A percentile compares a stretch with the other conserved stretches of the same genome.
phyloP scores from a whole-genome alignment of 1,284 basidiomycete genomes.

The Malassezia dermatis region DNA sequence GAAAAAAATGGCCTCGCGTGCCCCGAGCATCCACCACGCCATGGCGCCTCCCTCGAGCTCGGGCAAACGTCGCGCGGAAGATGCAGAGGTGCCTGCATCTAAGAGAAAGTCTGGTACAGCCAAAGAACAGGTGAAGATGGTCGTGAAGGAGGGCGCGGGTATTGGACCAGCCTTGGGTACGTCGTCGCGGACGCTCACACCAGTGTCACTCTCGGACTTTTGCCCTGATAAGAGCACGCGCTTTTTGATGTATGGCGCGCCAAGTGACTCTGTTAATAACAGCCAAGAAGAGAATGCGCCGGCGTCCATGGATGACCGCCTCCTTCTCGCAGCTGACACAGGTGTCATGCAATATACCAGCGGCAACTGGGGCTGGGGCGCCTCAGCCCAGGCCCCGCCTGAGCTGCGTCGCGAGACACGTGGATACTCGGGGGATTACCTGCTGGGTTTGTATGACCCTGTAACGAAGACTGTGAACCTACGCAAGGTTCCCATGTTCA shows the following conservation, averaged over 20 bases:
- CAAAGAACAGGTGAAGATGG: background rate
- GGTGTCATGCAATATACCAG: constrained; percentile 32
- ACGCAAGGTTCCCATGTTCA: constrained; percentile 35
- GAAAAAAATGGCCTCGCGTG: background rate
- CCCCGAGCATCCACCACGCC: background rate
- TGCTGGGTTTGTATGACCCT: constrained; percentile 42
- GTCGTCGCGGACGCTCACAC: background rate
- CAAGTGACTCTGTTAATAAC: background rate
- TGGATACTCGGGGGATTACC: constrained; percentile 42
- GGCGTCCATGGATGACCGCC: constrained; percentile 20
- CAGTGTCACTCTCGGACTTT: constrained; percentile 13
- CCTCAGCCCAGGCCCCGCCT: constrained; percentile 16
- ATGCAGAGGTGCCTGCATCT: background rate
- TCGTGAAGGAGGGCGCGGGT: background rate
- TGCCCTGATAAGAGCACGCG: background rate
- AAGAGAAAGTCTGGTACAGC: constrained; percentile 1
- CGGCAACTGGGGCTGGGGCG: constrained; percentile 25
- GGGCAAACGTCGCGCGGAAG: constrained; percentile 9
- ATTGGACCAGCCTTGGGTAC: constrained; percentile 11
- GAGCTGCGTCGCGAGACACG: constrained; percentile 27
- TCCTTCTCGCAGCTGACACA: constrained; percentile 34
- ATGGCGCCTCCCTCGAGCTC: constrained; percentile 1
- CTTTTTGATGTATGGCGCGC: constrained; percentile 11
- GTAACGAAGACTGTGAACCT: constrained; percentile 33
- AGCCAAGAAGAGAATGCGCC: background rate